These are phyloP conservation scores for Suillus americanus DNA, from an alignment of 768 basidiomycete genomes.

Conservation along the genomic window DNA sequence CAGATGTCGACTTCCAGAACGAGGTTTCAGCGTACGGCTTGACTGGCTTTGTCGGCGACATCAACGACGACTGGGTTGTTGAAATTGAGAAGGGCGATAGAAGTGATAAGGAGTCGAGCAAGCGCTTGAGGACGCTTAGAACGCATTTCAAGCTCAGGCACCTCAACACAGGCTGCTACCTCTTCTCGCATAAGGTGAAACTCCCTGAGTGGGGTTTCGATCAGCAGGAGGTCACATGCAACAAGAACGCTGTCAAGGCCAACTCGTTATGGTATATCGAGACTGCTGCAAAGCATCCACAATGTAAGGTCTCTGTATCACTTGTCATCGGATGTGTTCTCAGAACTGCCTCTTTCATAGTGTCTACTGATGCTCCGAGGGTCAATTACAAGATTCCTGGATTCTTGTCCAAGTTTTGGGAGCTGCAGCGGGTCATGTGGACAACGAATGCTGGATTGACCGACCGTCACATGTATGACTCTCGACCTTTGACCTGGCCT, in stretches of 20 bases:
- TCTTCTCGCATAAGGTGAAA: slow-evolving; percentile 98
- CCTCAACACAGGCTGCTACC: slow-evolving; percentile 86
- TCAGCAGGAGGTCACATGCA: slow-evolving; percentile 99
- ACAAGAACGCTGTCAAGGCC: slow-evolving; percentile 88
- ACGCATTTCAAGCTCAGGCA: slow-evolving; percentile 85
- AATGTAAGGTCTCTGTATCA: slow-evolving; percentile 49
- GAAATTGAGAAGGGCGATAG: slow-evolving; percentile 76
- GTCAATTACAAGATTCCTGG: slow-evolving; percentile 91
- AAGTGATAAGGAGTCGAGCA: slow-evolving; percentile 63
- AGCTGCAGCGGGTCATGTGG: slow-evolving; percentile 96
- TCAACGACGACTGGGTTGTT: slow-evolving; percentile 91
- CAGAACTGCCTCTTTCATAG: slow-evolving; percentile 38
- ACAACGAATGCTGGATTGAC: slow-evolving; percentile 94
- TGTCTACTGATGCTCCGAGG: slow-evolving; percentile 66
- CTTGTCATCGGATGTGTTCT: background rate
- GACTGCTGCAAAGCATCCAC: slow-evolving; percentile 67
- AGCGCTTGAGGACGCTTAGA: slow-evolving; percentile 74
- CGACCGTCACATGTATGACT: slow-evolving; percentile 93
- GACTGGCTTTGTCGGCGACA: slow-evolving; percentile 80
- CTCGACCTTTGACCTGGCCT: slow-evolving; percentile 93
- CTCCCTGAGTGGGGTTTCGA: slow-evolving; percentile 97
- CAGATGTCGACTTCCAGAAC: slow-evolving; percentile 98
- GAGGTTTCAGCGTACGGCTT: slow-evolving; percentile 96
- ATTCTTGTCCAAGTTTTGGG: slow-evolving; percentile 88
- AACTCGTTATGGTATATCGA: slow-evolving; percentile 97